A percentile compares a stretch with the other conserved stretches of the same genome.
phyloP scores from a whole-genome alignment of 1,139 yeast species.

The Blastobotrys indianensis region DNA sequence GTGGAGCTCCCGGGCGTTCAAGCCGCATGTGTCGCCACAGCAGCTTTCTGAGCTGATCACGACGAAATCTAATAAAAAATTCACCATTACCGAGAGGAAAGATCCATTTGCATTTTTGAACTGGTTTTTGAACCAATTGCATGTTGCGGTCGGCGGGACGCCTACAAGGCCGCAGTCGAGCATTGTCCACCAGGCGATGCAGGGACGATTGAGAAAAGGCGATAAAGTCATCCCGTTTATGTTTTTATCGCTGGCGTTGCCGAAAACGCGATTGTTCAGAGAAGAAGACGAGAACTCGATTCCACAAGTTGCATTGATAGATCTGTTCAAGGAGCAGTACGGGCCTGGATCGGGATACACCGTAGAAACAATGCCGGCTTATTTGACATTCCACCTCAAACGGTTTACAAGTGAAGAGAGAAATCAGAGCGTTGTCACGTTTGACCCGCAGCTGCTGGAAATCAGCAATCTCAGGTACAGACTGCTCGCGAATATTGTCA shows the following conservation, averaged over 20 bases:
- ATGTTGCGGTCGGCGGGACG: slow-evolving; percentile 36
- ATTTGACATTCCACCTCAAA: slow-evolving; percentile 51
- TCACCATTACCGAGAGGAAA: slow-evolving; percentile 35
- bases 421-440: slow-evolving; percentile 62
- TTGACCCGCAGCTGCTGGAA: slow-evolving; percentile 43
- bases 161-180: slow-evolving; percentile 24
- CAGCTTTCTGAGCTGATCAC: slow-evolving; percentile 51
- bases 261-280: slow-evolving; percentile 51
- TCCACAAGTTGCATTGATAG: slow-evolving; percentile 48
- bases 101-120: slow-evolving; percentile 54
- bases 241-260: slow-evolving; percentile 54
- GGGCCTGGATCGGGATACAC: slow-evolving; percentile 29
- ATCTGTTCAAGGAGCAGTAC: slow-evolving; percentile 35
- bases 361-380: slow-evolving; percentile 46
- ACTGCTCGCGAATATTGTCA: slow-evolving; percentile 48
- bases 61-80: slow-evolving; percentile 39
- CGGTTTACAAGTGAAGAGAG: slow-evolving; percentile 44
- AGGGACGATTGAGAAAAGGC: slow-evolving; percentile 43
- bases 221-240: slow-evolving; percentile 43
- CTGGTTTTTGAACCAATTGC: slow-evolving; percentile 54
- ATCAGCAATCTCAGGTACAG: slow-evolving; percentile 39
- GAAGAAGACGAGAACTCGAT: slow-evolving; percentile 39
- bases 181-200: slow-evolving; percentile 38
- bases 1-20: slow-evolving; percentile 59
- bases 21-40: slow-evolving; percentile 61